Percentiles rank a stretch among this genome's conserved stretches.
phyloP scores from a whole-genome alignment of 805 yeast genomes.

The Candida glaebosa region DNA sequence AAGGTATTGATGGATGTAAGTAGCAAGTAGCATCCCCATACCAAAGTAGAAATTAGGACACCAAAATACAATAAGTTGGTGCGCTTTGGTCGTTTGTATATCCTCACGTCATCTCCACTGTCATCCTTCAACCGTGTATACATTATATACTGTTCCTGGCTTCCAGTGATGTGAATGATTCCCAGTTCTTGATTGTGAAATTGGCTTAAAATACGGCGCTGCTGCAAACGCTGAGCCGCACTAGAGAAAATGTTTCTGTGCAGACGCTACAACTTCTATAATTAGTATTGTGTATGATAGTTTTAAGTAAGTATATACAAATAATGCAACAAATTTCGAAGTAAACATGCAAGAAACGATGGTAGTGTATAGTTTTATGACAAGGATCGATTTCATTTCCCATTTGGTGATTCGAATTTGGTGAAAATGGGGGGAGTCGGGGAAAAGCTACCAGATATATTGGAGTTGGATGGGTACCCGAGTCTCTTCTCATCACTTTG shows the following conservation, averaged over 20 bases:
- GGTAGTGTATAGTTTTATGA: neutral
- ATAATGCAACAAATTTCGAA: too few species aligned
- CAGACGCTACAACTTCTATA: neutral
- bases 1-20: conserved; percentile 19
- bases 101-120: neutral
- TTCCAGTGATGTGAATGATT: too few species aligned
- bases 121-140: neutral
- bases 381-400: neutral
- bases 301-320: too few species aligned
- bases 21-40: conserved; percentile 38
- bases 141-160: neutral
- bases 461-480: conserved; percentile 11
- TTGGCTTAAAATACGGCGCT: neutral
- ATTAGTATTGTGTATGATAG: too few species aligned
- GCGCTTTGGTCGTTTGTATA: neutral
- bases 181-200: neutral
- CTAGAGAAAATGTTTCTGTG: neutral
- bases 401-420: neutral
- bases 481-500: conserved; percentile 25
- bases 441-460: neutral
- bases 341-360: neutral
- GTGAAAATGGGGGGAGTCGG: neutral
- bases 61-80: conserved; percentile 9
- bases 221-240: neutral
- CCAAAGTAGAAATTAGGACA: conserved; percentile 21